These are phyloP conservation scores for Epichloe hybrida DNA, from an alignment of 2,329 filamentous ascomycete species.

Conservation along the genomic window DNA sequence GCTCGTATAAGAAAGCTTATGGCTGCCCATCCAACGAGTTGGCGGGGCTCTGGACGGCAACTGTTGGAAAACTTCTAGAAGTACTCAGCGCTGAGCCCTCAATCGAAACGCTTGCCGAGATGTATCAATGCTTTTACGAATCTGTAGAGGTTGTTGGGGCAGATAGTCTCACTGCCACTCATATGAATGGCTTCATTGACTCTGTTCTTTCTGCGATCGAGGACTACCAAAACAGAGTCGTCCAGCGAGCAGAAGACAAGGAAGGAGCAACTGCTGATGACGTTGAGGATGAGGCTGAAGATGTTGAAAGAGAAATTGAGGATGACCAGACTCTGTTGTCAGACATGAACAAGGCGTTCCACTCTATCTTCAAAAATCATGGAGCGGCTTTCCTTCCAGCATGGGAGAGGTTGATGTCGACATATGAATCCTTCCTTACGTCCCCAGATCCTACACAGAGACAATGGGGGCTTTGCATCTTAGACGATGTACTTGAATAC, in stretches of 20 bases:
- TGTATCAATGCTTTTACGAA: slow-evolving; percentile 99
- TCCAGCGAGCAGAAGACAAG: slow-evolving; percentile 69
- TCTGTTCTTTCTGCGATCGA: slow-evolving; percentile 74
- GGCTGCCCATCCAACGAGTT: slow-evolving; percentile 70
- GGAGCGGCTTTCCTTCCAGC: slow-evolving; percentile 68
- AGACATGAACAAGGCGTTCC: slow-evolving; percentile 99
- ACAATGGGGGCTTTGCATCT: slow-evolving; percentile 98
- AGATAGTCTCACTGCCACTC: slow-evolving; percentile 60
- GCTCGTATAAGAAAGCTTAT: slow-evolving; percentile 86
- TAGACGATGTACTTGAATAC: slow-evolving; percentile 96
- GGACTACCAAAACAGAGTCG: slow-evolving; percentile 83
- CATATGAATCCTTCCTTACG: slow-evolving; percentile 74
- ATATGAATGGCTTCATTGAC: slow-evolving; percentile 81
- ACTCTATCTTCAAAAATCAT: slow-evolving; percentile 97
- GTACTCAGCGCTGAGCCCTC: slow-evolving; percentile 87
- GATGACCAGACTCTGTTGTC: slow-evolving; percentile 93
- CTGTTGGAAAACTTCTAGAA: slow-evolving; percentile 82
- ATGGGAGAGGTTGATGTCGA: slow-evolving; percentile 76
- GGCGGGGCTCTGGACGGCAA: slow-evolving; percentile 68
- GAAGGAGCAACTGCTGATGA: slow-evolving; percentile 64
- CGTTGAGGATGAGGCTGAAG: slow-evolving; percentile 79
- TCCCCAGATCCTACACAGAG: slow-evolving; percentile 78
- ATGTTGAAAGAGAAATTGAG: slow-evolving; percentile 80
- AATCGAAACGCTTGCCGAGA: slow-evolving; percentile 91
- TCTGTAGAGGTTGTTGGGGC: slow-evolving; percentile 88